Evolutionary conservation across 2,329 filamentous ascomycete species (phyloP).

Genomic region (Pseudocercospora musae): DNA sequence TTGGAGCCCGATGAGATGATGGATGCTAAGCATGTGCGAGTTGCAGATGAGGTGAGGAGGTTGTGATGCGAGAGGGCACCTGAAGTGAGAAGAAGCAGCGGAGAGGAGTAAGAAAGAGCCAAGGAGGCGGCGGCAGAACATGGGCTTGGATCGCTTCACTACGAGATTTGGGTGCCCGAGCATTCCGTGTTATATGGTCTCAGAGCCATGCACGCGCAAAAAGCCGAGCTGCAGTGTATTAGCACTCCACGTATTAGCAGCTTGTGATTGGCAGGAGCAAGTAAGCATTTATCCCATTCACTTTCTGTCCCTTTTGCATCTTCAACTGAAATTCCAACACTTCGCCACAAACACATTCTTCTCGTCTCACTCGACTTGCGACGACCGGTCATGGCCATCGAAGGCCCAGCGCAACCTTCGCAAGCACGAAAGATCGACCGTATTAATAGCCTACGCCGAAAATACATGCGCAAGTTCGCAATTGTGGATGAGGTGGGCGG

Average conservation of each 20-base stretch:
- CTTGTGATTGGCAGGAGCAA: not conserved
- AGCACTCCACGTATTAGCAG: not conserved
- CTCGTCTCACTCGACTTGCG: not conserved
- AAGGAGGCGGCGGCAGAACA: too few species aligned
- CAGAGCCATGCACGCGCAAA: too few species aligned
- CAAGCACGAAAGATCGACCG: not conserved
- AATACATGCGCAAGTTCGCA: not conserved
- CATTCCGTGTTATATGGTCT: too few species aligned
- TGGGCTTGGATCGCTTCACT: too few species aligned
- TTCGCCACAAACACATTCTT: not conserved
- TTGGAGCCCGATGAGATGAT: not conserved
- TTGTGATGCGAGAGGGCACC: not conserved
- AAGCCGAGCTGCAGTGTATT: too few species aligned
- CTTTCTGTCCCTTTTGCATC: not conserved
- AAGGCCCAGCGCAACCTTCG: not conserved
- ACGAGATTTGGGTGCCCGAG: too few species aligned
- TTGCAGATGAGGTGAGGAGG: not conserved
- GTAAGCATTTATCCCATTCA: not conserved
- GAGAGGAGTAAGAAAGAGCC: too few species aligned
- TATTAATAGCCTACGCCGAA: not conserved
- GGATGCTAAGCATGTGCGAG: not conserved
- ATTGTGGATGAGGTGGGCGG: not conserved
- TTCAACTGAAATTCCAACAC: not conserved
- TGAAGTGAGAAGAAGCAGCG: not conserved
- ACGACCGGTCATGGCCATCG: not conserved